Conservation (phyloP, 2,329 filamentous ascomycete species). For the Alternaria longipes region DNA sequence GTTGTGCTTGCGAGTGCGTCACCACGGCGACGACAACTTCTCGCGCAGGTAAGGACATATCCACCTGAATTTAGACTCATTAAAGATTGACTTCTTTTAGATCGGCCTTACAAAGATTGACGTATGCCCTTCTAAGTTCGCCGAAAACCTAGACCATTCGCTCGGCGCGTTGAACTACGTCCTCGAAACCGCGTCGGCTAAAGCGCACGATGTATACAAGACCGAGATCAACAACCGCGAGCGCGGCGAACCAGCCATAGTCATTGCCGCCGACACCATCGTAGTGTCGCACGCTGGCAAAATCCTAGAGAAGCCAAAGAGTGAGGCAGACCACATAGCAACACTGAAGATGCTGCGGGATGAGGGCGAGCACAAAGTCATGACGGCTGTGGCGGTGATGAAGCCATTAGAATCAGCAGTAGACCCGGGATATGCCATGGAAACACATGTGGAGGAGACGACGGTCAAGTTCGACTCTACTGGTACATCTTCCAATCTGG, state of each 20-base stretch:
- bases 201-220: constrained; percentile 78
- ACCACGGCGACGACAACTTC: constrained; percentile 81
- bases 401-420: constrained; percentile 80
- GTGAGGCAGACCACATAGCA: constrained; percentile 78
- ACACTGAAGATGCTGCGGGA: constrained; percentile 88
- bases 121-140: constrained; percentile 81
- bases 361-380: constrained; percentile 78
- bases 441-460: constrained; percentile 87
- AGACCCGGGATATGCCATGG: constrained; percentile 85
- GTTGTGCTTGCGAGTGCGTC: constrained; percentile 92
- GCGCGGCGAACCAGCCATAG: constrained; percentile 78
- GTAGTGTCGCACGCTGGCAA: constrained; percentile 78
- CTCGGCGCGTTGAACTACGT: constrained; percentile 91
- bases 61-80: not conserved
- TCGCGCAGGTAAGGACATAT: constrained; percentile 68
- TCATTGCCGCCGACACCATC: constrained; percentile 90
- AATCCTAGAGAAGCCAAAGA: constrained; percentile 91
- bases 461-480: constrained; percentile 83
- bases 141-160: constrained; percentile 90
- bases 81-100: constrained; percentile 52
- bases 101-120: constrained; percentile 85
- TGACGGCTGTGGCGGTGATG: constrained; percentile 86
- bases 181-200: constrained; percentile 81
- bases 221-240: constrained; percentile 64
- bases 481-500: constrained; percentile 31